A percentile compares a stretch with the other conserved stretches of the same genome.
Conservation (phyloP, 1,284 basidiomycete species). For the Flammula alnicola region DNA sequence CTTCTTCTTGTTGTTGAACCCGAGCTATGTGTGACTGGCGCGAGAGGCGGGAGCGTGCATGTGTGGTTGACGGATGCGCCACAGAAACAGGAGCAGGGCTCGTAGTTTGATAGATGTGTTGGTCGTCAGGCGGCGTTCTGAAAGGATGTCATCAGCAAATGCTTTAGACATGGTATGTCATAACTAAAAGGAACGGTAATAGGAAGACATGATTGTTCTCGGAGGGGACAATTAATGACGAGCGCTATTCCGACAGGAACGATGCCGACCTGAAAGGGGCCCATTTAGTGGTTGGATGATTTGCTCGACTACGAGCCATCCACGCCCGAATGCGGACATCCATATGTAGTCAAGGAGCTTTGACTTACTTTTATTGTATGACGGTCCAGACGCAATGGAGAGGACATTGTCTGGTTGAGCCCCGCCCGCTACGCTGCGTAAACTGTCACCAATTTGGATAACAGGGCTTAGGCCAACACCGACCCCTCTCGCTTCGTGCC, state of each 20-base stretch:
- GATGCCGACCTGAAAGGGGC: too few species aligned
- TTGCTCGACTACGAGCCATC: too few species aligned
- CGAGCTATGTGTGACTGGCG: slow-evolving; percentile 33
- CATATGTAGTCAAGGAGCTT: too few species aligned
- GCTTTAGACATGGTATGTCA: background rate
- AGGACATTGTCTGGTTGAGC: slow-evolving; percentile 12
- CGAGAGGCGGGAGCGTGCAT: slow-evolving; percentile 43
- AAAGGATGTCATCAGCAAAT: background rate
- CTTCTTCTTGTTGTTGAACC: slow-evolving; percentile 31
- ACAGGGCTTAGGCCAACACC: slow-evolving; percentile 43
- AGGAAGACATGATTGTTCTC: too few species aligned
- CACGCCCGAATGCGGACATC: too few species aligned
- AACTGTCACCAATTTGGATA: slow-evolving; percentile 51
- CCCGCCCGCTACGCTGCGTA: slow-evolving; percentile 41
- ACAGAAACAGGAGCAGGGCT: slow-evolving; percentile 37
- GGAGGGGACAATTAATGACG: too few species aligned
- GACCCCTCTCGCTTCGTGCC: slow-evolving; percentile 19
- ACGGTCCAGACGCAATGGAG: slow-evolving; percentile 21
- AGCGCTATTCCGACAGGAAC: too few species aligned
- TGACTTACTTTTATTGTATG: slow-evolving; percentile 32
- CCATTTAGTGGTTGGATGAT: too few species aligned
- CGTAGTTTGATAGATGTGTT: slow-evolving; percentile 38
- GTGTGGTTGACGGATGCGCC: slow-evolving; percentile 42
- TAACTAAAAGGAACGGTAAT: too few species aligned
- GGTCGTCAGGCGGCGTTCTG: slow-evolving; percentile 36